Conservation (phyloP, 768 basidiomycete species). For the Mycena capillaripes region DNA sequence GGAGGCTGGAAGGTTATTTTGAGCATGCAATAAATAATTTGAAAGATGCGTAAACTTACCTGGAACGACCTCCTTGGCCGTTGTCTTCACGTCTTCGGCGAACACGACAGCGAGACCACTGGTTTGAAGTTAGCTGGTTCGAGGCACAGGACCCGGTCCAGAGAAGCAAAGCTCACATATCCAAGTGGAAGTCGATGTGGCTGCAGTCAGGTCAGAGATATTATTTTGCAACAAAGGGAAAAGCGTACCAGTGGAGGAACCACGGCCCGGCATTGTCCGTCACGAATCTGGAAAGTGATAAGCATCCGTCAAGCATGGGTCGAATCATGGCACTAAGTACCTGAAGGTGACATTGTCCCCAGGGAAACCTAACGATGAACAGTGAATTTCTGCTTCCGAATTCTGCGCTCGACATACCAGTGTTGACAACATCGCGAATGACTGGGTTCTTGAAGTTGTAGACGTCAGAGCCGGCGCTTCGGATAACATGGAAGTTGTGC, state of each 20-base stretch:
- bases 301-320: not conserved
- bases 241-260: constrained; percentile 31
- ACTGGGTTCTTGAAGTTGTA: constrained; percentile 57
- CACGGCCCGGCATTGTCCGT: constrained; percentile 35
- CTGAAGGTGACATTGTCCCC: constrained; percentile 33
- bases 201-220: not conserved
- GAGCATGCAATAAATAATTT: not conserved
- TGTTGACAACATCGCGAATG: constrained; percentile 31
- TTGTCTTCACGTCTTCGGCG: not conserved
- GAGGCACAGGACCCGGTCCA: too few relatives aligned
- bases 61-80: constrained; percentile 15
- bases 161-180: constrained; percentile 3
- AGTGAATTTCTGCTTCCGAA: not conserved
- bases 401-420: not conserved
- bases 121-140: not conserved
- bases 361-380: not conserved
- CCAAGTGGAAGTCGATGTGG: constrained; percentile 29
- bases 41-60: not conserved
- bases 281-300: constrained; percentile 15
- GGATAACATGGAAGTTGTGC: constrained; percentile 49
- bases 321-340: not conserved
- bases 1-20: not conserved
- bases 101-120: constrained; percentile 25
- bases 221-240: not conserved
- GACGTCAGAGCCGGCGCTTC: constrained; percentile 41